Evolutionary conservation across 371 early-diverging fungal species (phyloP).

Genomic region (Choanephora cucurbitarum): DNA sequence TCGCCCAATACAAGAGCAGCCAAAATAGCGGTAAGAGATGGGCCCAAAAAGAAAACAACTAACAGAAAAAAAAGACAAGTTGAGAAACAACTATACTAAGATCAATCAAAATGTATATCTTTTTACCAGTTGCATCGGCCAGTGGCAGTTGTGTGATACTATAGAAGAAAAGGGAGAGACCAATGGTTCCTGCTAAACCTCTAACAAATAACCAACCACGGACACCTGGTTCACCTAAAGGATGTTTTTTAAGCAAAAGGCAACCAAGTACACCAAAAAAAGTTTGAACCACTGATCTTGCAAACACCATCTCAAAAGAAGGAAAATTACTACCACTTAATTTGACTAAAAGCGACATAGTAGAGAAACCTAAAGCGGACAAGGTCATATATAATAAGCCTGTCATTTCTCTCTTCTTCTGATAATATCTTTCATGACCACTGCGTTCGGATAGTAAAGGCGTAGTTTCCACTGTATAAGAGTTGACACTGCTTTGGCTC

Average conservation of each 20-base stretch:
- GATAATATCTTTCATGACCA: neutral
- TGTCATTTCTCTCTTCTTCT: conserved; percentile 31
- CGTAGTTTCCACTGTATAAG: conserved; percentile 10
- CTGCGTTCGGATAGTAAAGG: neutral
- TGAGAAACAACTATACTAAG: neutral
- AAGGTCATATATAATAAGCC: conserved; percentile 52
- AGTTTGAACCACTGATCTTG: conserved; percentile 68
- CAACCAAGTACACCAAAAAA: conserved; percentile 58
- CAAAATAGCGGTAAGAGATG: conserved; percentile 75
- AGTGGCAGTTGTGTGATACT: conserved; percentile 68
- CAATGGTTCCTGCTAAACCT: conserved; percentile 66
- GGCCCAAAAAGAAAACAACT: conserved; percentile 78
- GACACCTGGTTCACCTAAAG: conserved; percentile 55
- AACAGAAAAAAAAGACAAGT: neutral
- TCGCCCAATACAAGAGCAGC: conserved; percentile 67
- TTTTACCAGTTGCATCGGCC: conserved; percentile 72
- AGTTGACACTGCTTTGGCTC: conserved; percentile 10
- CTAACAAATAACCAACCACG: conserved; percentile 64
- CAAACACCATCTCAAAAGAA: conserved; percentile 70
- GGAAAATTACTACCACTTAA: conserved; percentile 57
- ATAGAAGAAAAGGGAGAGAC: conserved; percentile 74
- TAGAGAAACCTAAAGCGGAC: conserved; percentile 73
- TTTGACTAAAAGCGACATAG: conserved; percentile 75
- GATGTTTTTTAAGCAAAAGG: conserved; percentile 46
- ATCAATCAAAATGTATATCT: neutral